phyloP scores from a whole-genome alignment of 2,329 filamentous ascomycete species.

The Teratosphaeria gauchensis region DNA sequence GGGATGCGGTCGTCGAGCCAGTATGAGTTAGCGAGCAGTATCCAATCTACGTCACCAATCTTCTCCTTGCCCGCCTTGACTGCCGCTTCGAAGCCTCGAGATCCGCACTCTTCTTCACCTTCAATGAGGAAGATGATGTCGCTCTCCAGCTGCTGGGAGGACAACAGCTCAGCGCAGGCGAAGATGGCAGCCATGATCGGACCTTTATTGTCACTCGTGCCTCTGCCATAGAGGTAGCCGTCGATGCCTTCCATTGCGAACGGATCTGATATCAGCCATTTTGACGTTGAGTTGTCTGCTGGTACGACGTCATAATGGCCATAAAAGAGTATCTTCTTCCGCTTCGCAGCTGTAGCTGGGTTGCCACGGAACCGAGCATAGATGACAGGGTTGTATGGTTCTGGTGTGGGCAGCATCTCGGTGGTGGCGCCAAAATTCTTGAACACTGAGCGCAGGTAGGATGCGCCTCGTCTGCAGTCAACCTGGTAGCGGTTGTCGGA shows the following conservation, averaged over 20 bases:
- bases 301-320: constrained; percentile 97
- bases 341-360: constrained; percentile 51
- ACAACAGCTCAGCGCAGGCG: constrained; percentile 79
- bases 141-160: constrained; percentile 72
- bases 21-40: constrained; percentile 93
- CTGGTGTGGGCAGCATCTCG: constrained; percentile 76
- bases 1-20: constrained; percentile 96
- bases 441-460: constrained; percentile 81
- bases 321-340: constrained; percentile 90
- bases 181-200: constrained; percentile 90
- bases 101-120: constrained; percentile 92
- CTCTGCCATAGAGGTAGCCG: constrained; percentile 87
- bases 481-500: constrained; percentile 76
- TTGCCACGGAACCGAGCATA: constrained; percentile 79
- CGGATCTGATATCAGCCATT: constrained; percentile 71
- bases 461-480: constrained; percentile 86
- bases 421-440: constrained; percentile 84
- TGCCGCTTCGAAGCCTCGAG: constrained; percentile 77
- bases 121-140: constrained; percentile 93
- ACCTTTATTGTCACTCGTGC: constrained; percentile 96
- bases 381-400: constrained; percentile 81
- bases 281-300: constrained; percentile 69
- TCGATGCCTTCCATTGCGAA: constrained; percentile 84
- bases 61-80: constrained; percentile 69
- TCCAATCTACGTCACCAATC: constrained; percentile 88